Base-by-base conservation (phyloP, 2,329 filamentous ascomycete genomes). In the Trichoderma guizhouense region DNA sequence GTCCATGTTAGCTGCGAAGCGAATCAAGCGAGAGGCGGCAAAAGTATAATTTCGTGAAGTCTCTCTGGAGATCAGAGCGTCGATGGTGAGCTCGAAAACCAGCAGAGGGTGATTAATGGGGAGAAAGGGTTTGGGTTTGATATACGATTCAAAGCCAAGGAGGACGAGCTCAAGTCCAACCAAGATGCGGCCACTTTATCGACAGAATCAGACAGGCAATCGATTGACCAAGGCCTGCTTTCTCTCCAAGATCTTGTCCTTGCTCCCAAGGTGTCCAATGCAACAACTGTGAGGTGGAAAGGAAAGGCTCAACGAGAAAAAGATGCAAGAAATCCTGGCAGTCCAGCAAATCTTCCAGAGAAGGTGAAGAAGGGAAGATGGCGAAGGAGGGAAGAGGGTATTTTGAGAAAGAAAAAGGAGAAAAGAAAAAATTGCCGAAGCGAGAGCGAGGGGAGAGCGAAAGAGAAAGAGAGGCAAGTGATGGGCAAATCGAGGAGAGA, bases 1-100 rank as follows among this genome's bases (percentile, higher is more conserved):
- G 79, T 75, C 73, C 76, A 71, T 66, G 73, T 81, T 77, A 80
- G 77, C 77, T 75, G 57, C 34, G 57, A 72, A 73, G 57, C 64
- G 58, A 65, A 11, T n/a, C 55, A 62, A 72, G 55, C 64, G 64
- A 69, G 63, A 57, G n/a, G 32, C n/a, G 21, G 8, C 34, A 21
- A 18, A 32, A 32, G 21, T 30, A 67, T 26, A 7, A 24, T 15
- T 26, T 15, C 12, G 18, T 30, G 30, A 21, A 21, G 30, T 21
- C 34, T 12, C 34, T 60, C 62, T 26, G 65, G 30, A 34, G 47
- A 32, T 3, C 12, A 32, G 60, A 71, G 58, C n/a, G 32, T 24
- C 18, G 24, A 30, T 14, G n/a, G 7, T 28, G 21, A 9, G 55
- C 15, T 60, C 18, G 11, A 30, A 26, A 28, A 26, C 15, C 15